Base-by-base conservation (phyloP, 176 grass and related monocot species). In the Oryza rufipogon region DNA sequence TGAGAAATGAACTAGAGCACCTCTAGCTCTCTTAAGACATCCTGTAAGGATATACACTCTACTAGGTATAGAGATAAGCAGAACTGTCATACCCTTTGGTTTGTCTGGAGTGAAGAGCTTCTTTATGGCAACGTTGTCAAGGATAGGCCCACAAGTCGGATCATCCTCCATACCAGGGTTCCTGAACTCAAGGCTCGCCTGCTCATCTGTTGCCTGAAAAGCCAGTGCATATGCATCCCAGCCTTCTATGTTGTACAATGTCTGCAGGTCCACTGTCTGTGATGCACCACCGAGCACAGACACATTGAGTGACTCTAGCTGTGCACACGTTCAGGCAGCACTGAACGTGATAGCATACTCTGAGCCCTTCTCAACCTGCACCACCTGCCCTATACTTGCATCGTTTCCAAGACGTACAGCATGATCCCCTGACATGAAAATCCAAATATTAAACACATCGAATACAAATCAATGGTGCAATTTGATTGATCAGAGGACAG, bases 131-230 rank as follows among this genome's bases (percentile, higher is more conserved):
- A 96, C 77, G 5, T 86, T 99, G 87, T 99, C 97, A 34, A 99
- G 83, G 77, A 99, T 92, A 70, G 97, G 97, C 28, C 97, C 97
- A 51, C 97, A 99, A 4, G 93, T 99, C 2, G 97, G 97, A 51
- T 99, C 97, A 5, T 99, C 97, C 42, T 99, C 97, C 97, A 96
- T 99, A 46, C 93, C 97, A 19, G 97, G 97, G 77, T 99, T 99
- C 88, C 79, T 96, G 84, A 99, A 99, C 11, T 89, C 84, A 66
- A 99, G 70, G 56, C 26, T 81, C 0, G 89, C 84, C 77, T 88
- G 89, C 60, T 95, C 97, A 0, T 94, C 97, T 16, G 73, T 76
- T 48, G 91, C 93, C 69, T 91, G 89, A 87, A 99, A 99, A 42
- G 93, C 97, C 89, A 94, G 66, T 0, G 93, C 89, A 20, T 99